phyloP scores from a whole-genome alignment of 1,139 yeast genomes.

The Spencermartinsiella ligniputridi region DNA sequence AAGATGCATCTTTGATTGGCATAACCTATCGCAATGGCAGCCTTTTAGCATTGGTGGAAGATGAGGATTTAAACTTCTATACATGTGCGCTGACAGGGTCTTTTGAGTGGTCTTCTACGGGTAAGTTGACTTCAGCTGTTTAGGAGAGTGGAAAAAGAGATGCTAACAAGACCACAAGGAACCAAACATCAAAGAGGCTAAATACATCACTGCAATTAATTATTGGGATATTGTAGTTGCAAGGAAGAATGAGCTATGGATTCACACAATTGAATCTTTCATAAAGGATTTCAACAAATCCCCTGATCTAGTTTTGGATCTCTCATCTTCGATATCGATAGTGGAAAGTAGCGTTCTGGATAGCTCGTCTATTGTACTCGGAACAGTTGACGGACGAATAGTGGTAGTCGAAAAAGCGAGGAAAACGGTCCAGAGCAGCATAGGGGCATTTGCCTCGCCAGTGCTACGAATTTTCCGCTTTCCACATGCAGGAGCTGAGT shows the following conservation, averaged over 20 bases:
- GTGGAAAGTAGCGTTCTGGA: neutral
- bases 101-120: neutral
- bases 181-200: slow-evolving; percentile 1
- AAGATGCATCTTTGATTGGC: slow-evolving; percentile 3
- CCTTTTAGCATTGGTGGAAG: slow-evolving; percentile 9
- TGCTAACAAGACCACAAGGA: slow-evolving; percentile 3
- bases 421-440: neutral
- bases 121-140: slow-evolving; percentile 3
- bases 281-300: slow-evolving; percentile 8
- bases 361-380: slow-evolving; percentile 12
- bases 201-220: slow-evolving; percentile 15
- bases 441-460: slow-evolving; percentile 20
- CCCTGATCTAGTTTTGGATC: slow-evolving; percentile 3
- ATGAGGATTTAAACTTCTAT: slow-evolving; percentile 5
- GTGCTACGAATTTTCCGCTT: slow-evolving; percentile 13
- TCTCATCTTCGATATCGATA: neutral
- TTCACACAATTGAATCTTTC: slow-evolving; percentile 15
- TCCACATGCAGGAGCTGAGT: neutral
- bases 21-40: slow-evolving; percentile 2
- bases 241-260: slow-evolving; percentile 9
- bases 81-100: neutral
- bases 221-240: slow-evolving; percentile 16
- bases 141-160: neutral
- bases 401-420: neutral
- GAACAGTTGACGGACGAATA: slow-evolving; percentile 10